A percentile compares a stretch with the other conserved stretches of the same genome.
Conservation (phyloP, 2,329 filamentous ascomycete species). For the Sarocladium kiliense region DNA sequence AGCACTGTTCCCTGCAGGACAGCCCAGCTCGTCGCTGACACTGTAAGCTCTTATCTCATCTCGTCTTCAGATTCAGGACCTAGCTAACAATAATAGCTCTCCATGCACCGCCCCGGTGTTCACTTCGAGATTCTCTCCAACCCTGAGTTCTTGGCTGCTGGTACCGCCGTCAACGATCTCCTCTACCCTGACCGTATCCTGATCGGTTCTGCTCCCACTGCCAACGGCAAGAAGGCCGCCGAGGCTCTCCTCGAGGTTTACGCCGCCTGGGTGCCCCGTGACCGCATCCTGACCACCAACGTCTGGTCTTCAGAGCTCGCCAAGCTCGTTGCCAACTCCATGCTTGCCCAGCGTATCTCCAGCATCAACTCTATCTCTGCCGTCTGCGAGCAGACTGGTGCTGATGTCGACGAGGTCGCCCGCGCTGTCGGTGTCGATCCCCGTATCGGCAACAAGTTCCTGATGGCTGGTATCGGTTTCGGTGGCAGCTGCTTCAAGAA, state of each 20-base stretch:
- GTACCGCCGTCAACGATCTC: slow-evolving; percentile 68
- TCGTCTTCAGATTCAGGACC: slow-evolving; percentile 13
- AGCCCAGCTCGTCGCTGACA: slow-evolving; percentile 63
- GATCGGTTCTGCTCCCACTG: slow-evolving; percentile 63
- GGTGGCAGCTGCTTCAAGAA: slow-evolving; percentile 81
- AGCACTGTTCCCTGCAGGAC: slow-evolving; percentile 75
- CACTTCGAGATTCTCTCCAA: slow-evolving; percentile 75
- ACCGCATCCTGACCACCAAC: slow-evolving; percentile 66
- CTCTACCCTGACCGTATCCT: slow-evolving; percentile 68
- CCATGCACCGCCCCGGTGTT: slow-evolving; percentile 54
- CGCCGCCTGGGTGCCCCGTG: slow-evolving; percentile 61
- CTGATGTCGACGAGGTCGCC: slow-evolving; percentile 69
- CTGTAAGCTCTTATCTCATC: slow-evolving; percentile 39
- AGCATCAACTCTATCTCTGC: slow-evolving; percentile 80
- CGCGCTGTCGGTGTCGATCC: slow-evolving; percentile 63
- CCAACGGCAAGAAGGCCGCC: slow-evolving; percentile 56
- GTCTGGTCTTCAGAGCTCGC: slow-evolving; percentile 74
- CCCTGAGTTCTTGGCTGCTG: slow-evolving; percentile 76
- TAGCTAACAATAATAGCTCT: slow-evolving; percentile 35
- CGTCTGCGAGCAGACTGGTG: slow-evolving; percentile 71
- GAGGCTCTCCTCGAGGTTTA: slow-evolving; percentile 62
- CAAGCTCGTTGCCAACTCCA: slow-evolving; percentile 74
- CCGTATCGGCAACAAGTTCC: slow-evolving; percentile 67
- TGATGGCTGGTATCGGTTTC: slow-evolving; percentile 72
- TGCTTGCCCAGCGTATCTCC: slow-evolving; percentile 75